Base-by-base conservation (phyloP, 148 eudicot genomes). In the Cornus florida region DNA sequence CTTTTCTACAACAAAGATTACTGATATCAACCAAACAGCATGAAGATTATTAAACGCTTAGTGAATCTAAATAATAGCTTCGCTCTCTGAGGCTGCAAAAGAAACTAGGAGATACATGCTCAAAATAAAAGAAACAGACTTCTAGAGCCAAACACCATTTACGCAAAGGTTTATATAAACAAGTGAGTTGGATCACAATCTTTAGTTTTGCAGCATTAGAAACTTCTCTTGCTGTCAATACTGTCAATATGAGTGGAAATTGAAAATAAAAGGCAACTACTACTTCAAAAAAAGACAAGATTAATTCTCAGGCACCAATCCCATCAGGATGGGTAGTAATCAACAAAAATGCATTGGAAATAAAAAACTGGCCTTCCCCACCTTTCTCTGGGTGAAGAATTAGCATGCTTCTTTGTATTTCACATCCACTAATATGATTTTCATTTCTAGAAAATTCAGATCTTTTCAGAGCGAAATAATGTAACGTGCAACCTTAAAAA, bases 1-100 rank as follows among this genome's bases (percentile, higher is more conserved):
- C 99, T 92, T 96, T 82, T 96, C 99, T 95, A 90, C 84, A 91
- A 59, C 86, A 86, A 84, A 67, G 73, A 75, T 48, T 23, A 77
- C 72, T 2, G 79, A 64, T 56, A 69, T 81, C 73, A 82, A 76
- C 78, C 67, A 59, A 75, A 77, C 48, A 82, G 59, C 35, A 46
- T 67, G 70, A 77, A 65, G 72, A 56, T 38, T 28, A 70, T 20
- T 43, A 43, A 43, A 20, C 23, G 22, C 39, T 50, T 17, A 67
- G 66, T 28, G 50, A 69, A 69, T 16, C 1, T 7, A 6, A 28
- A 62, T 62, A 75, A 75, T 62, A n/a, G 72, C 10, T 71, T 41
- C 14, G 6, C 16, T 28, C 11, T 50, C 12, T 72, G 24, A 66
- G 24, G 60, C 71, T 43, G 32, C 39, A 65, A 76, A 66, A 76